Conservation (phyloP, 768 basidiomycete species). For the Lentinula raphanica region DNA sequence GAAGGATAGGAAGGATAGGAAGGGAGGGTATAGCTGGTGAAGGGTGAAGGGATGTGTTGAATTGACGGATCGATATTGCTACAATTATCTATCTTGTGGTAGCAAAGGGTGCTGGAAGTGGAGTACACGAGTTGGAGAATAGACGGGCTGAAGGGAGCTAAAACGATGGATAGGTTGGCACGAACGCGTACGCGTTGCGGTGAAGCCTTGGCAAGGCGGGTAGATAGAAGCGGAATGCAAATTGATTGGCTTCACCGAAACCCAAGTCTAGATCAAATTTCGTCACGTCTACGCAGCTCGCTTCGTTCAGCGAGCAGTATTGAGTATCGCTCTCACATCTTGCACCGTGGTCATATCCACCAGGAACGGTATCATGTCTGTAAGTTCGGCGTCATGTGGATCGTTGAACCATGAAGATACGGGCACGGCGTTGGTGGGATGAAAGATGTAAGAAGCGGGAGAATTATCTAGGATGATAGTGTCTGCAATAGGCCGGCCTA, state of each 20-base stretch:
- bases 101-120: too few species aligned
- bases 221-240: too few species aligned
- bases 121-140: too few species aligned
- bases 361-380: conserved; percentile 65
- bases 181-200: not conserved
- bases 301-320: conserved; percentile 27
- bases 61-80: too few species aligned
- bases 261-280: not conserved
- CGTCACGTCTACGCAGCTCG: not conserved
- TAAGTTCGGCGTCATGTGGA: conserved; percentile 70
- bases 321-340: conserved; percentile 61
- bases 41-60: too few species aligned
- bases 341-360: conserved; percentile 45
- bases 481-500: conserved; percentile 62
- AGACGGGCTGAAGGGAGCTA: not conserved
- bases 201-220: not conserved
- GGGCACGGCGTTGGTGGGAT: conserved; percentile 75
- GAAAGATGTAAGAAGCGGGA: conserved; percentile 75
- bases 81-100: too few species aligned
- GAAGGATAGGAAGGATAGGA: not conserved
- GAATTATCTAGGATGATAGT: conserved; percentile 79
- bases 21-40: not conserved
- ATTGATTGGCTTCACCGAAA: too few species aligned
- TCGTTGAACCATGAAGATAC: conserved; percentile 79
- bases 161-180: not conserved